Conservation (phyloP, 768 basidiomycete genomes). For the Lyophyllum semitale region DNA sequence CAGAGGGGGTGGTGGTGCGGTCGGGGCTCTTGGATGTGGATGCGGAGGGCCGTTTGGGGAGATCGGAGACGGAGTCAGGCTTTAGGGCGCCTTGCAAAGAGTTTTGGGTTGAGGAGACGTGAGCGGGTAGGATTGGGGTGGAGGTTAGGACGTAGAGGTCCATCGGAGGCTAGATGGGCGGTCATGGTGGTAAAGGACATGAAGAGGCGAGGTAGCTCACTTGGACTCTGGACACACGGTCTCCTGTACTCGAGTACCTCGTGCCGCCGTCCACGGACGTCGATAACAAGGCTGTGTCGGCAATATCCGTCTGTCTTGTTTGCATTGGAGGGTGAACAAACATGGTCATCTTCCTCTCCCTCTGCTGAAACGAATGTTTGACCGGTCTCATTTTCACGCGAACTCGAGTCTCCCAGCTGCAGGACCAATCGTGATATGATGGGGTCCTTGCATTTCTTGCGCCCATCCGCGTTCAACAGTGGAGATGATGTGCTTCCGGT, state of each 20-base stretch:
- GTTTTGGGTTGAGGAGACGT: constrained; percentile 9
- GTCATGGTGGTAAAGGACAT: background rate
- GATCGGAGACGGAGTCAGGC: constrained; percentile 7
- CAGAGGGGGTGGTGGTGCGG: background rate
- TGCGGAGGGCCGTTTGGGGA: constrained; percentile 5
- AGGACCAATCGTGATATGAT: too few species aligned
- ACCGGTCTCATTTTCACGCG: too few species aligned
- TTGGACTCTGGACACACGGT: constrained; percentile 10
- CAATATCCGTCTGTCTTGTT: constrained; percentile 11
- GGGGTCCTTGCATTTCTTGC: too few species aligned
- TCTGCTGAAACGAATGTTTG: too few species aligned
- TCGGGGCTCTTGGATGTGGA: constrained; percentile 6
- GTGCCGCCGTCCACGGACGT: constrained; percentile 19
- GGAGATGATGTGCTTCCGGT: too few species aligned
- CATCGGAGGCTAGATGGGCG: constrained; percentile 1
- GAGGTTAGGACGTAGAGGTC: constrained; percentile 6
- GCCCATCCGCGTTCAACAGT: too few species aligned
- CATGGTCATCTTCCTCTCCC: background rate
- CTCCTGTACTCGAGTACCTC: constrained; percentile 15
- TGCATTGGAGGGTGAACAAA: background rate
- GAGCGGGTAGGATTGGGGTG: constrained; percentile 2
- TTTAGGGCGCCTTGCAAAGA: constrained; percentile 16
- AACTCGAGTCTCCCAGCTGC: too few species aligned
- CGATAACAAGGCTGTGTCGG: constrained; percentile 3
- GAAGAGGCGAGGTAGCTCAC: constrained; percentile 5